Percentiles rank a stretch among this genome's conserved stretches.
Conservation (phyloP, 108 stramenopile genomes). For the Skeletonema menzelii region DNA sequence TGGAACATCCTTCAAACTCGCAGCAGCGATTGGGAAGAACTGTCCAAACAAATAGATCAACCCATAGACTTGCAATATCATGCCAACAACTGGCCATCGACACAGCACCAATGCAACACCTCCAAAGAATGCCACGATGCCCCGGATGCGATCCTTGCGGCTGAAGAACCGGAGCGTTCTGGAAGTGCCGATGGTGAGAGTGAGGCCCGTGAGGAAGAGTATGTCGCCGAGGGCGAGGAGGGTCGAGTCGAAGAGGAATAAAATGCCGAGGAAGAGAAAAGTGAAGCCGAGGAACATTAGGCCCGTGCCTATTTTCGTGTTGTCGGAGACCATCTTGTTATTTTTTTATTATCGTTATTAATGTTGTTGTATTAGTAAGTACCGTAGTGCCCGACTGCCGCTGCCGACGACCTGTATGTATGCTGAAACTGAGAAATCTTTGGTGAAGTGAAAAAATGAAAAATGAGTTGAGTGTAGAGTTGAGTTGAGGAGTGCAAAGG, state of each 20-base stretch:
- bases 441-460: no score
- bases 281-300: constrained; percentile 76
- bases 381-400: not conserved
- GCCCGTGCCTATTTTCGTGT: constrained; percentile 90
- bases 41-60: constrained; percentile 90
- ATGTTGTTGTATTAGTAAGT: constrained; percentile 1
- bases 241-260: constrained; percentile 90
- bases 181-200: constrained; percentile 80
- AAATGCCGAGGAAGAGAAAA: constrained; percentile 82
- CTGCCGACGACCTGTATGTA: not conserved
- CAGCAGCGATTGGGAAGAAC: constrained; percentile 90
- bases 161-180: constrained; percentile 89
- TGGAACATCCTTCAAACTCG: constrained; percentile 81
- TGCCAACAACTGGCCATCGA: constrained; percentile 86
- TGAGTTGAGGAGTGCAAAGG: no score
- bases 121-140: constrained; percentile 88
- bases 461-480: no score
- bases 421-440: no score
- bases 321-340: constrained; percentile 85
- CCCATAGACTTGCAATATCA: constrained; percentile 84
- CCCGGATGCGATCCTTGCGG: constrained; percentile 76
- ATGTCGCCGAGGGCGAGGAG: constrained; percentile 88
- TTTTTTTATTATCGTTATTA: not conserved
- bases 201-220: constrained; percentile 81
- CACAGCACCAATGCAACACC: constrained; percentile 80